Conservation (phyloP, 495 filamentous ascomycete genomes). For the Hypoxylon cercidicola region DNA sequence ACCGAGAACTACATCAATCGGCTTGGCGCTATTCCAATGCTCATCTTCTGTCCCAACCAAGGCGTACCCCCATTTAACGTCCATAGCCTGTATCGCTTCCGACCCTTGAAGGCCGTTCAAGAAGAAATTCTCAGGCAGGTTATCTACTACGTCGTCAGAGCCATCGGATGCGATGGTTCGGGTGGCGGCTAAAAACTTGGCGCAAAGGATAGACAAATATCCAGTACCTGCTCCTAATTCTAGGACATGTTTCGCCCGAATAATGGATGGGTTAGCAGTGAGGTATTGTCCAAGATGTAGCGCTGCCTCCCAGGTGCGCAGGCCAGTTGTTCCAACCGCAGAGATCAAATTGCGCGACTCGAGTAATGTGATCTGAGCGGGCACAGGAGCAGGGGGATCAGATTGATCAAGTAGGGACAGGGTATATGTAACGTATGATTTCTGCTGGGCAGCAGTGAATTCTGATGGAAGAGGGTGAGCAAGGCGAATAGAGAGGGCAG, state of each 20-base stretch:
- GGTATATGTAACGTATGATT: constrained; percentile 79
- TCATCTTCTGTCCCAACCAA: constrained; percentile 57
- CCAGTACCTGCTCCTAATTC: constrained; percentile 93
- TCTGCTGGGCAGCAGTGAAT: constrained; percentile 72
- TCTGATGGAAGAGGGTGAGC: constrained; percentile 68
- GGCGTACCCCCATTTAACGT: constrained; percentile 70
- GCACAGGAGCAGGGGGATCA: background rate
- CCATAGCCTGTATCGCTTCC: constrained; percentile 54
- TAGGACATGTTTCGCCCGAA: constrained; percentile 72
- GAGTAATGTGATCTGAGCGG: constrained; percentile 61
- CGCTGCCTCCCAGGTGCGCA: constrained; percentile 93
- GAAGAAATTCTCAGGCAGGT: constrained; percentile 71
- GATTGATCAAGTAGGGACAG: constrained; percentile 49
- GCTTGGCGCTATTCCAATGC: constrained; percentile 54
- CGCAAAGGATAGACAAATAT: constrained; percentile 83
- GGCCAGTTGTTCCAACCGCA: constrained; percentile 80
- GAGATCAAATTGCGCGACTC: constrained; percentile 82
- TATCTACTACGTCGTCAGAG: constrained; percentile 74
- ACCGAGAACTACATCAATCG: constrained; percentile 59
- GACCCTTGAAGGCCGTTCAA: constrained; percentile 69
- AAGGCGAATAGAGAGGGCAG: constrained; percentile 67
- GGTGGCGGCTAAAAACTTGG: constrained; percentile 72
- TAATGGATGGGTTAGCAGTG: constrained; percentile 45
- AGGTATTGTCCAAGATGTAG: constrained; percentile 85
- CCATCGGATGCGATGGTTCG: constrained; percentile 83